Evolutionary conservation across 345 rosid species (phyloP).

Genomic region (Bretschneidera sinensis): DNA sequence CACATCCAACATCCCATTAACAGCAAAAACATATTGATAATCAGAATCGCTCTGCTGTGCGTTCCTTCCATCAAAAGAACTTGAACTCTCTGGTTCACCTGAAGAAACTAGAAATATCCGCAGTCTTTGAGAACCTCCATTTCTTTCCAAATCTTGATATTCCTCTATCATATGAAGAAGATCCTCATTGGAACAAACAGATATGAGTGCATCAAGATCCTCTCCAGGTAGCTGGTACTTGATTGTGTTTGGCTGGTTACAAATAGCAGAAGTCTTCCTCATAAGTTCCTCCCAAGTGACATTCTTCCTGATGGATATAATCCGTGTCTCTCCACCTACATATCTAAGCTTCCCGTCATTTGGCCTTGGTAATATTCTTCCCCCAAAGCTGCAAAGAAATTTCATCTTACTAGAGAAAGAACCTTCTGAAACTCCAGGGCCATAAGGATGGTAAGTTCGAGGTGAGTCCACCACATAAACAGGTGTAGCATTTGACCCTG

Average conservation of each 20-base stretch:
- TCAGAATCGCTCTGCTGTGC: constrained; percentile 42
- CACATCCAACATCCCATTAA: constrained; percentile 55
- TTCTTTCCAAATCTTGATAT: constrained; percentile 58
- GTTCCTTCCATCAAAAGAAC: constrained; percentile 39
- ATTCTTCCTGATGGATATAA: constrained; percentile 53
- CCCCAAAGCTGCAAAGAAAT: constrained; percentile 84
- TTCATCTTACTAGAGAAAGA: constrained; percentile 45
- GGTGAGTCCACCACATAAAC: constrained; percentile 31
- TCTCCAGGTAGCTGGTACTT: constrained; percentile 93
- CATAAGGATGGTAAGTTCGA: constrained; percentile 26
- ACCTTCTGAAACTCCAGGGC: constrained; percentile 25
- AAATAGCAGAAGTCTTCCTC: constrained; percentile 58
- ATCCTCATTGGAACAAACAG: constrained; percentile 84
- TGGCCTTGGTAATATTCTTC: constrained; percentile 80
- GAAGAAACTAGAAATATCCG: constrained; percentile 67
- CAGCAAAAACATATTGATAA: constrained; percentile 60
- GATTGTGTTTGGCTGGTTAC: constrained; percentile 65
- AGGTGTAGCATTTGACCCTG: constrained; percentile 11
- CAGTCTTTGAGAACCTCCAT: constrained; percentile 61
- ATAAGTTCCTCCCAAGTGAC: constrained; percentile 55
- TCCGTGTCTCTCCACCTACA: constrained; percentile 88
- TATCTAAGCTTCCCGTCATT: constrained; percentile 81
- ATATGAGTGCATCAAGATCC: constrained; percentile 86
- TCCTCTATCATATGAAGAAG: constrained; percentile 80
- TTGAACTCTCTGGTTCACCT: constrained; percentile 48